Evolutionary conservation across 306 rosid genomes (phyloP).

Genomic region (Amphicarpaea edgeworthii): DNA sequence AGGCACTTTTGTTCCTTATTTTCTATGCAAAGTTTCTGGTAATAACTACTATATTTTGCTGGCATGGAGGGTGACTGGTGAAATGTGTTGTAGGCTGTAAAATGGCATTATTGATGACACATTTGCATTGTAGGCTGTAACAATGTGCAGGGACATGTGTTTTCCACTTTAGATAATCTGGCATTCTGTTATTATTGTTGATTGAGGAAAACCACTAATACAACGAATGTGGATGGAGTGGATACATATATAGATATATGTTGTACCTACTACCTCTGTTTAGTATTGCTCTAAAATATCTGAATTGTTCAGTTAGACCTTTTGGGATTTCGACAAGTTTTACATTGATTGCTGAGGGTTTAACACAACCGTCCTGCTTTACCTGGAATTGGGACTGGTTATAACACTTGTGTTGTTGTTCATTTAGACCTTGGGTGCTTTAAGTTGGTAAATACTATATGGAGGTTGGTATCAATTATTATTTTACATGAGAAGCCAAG

Average conservation of each 20-base stretch:
- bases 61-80: slow-evolving; percentile 39
- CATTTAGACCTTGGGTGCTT: slow-evolving; percentile 5
- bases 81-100: slow-evolving; percentile 26
- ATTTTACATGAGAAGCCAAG: slow-evolving; percentile 17
- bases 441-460: slow-evolving; percentile 22
- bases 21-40: slow-evolving; percentile 34
- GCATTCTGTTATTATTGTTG: slow-evolving; percentile 16
- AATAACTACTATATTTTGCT: slow-evolving; percentile 31
- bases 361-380: background rate
- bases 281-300: slow-evolving; percentile 18
- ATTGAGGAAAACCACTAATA: slow-evolving; percentile 31
- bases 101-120: slow-evolving; percentile 24
- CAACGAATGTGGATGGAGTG: slow-evolving; percentile 31
- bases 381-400: background rate
- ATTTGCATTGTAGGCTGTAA: slow-evolving; percentile 9
- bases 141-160: slow-evolving; percentile 18
- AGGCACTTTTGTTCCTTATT: slow-evolving; percentile 34
- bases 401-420: slow-evolving; percentile 4
- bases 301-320: background rate
- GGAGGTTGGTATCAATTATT: slow-evolving; percentile 14
- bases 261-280: slow-evolving; percentile 11
- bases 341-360: background rate
- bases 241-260: slow-evolving; percentile 20
- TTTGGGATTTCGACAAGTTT: slow-evolving; percentile 6
- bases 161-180: slow-evolving; percentile 20